Evolutionary conservation across 495 filamentous ascomycete species (phyloP).

Genomic region (Podospora bellae-mahoneyi): DNA sequence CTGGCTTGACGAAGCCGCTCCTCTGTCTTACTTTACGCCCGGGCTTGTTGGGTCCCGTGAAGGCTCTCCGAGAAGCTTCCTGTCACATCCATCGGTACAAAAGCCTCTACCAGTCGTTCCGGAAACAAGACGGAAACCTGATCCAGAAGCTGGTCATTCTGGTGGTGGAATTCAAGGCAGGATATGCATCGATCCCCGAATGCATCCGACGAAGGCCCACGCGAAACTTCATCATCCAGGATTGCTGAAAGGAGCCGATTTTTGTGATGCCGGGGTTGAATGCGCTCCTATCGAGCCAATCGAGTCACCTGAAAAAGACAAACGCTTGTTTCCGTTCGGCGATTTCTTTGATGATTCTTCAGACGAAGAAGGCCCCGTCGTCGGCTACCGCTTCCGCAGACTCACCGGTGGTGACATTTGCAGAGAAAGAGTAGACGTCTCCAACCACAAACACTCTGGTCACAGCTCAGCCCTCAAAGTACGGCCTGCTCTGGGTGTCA

Average conservation of each 20-base stretch:
- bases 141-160: neutral
- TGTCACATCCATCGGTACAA: neutral
- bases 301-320: constrained; percentile 5
- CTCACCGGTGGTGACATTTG: constrained; percentile 30
- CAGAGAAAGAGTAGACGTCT: constrained; percentile 31
- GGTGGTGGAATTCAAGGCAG: constrained; percentile 1
- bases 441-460: constrained; percentile 29
- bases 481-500: constrained; percentile 28
- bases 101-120: neutral
- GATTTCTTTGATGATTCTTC: constrained; percentile 13
- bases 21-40: neutral
- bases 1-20: constrained; percentile 13
- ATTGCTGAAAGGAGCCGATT: constrained; percentile 17
- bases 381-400: constrained; percentile 27
- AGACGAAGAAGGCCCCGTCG: constrained; percentile 8
- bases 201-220: constrained; percentile 14
- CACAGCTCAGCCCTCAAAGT: constrained; percentile 35
- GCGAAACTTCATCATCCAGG: constrained; percentile 15
- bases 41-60: constrained; percentile 2
- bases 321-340: constrained; percentile 21
- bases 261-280: constrained; percentile 15
- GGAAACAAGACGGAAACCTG: neutral
- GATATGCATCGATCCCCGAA: constrained; percentile 16
- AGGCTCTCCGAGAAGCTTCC: constrained; percentile 4
- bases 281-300: neutral